These are phyloP conservation scores for Raphanus sativus DNA, from an alignment of 345 rosid species.

Conservation along the genomic window DNA sequence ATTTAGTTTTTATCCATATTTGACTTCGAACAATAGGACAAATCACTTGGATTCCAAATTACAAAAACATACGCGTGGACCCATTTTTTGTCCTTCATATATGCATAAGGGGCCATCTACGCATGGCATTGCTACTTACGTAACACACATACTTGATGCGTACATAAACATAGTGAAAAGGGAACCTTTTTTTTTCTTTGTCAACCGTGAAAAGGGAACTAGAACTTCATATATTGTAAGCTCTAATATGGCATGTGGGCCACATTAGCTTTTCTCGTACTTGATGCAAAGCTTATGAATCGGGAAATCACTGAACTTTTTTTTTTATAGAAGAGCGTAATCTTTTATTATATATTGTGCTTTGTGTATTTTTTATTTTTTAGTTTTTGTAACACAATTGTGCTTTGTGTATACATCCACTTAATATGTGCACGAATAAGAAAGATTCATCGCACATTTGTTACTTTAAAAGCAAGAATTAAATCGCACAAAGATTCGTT, in stretches of 20 bases:
- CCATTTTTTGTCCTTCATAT: conserved; percentile 29
- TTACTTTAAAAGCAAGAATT: conserved; percentile 27
- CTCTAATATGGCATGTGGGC: conserved; percentile 24
- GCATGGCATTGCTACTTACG: conserved; percentile 45
- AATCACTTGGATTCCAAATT: conserved; percentile 14
- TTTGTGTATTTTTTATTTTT: no score
- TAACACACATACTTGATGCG: background rate
- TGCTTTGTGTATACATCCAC: conserved; percentile 13
- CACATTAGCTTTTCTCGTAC: conserved; percentile 36
- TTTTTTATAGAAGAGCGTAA: background rate
- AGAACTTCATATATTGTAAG: background rate
- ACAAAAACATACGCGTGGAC: conserved; percentile 25
- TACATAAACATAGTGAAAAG: background rate
- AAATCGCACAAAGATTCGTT: conserved; percentile 36
- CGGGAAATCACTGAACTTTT: conserved; percentile 4
- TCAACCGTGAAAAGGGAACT: background rate
- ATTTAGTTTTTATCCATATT: conserved; percentile 1
- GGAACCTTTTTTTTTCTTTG: background rate
- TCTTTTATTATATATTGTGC: background rate
- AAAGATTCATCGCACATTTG: conserved; percentile 35
- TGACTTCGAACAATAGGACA: conserved; percentile 18
- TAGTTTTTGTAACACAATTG: no score
- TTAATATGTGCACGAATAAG: conserved; percentile 28
- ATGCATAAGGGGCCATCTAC: conserved; percentile 45
- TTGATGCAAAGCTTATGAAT: conserved; percentile 26